phyloP scores from a whole-genome alignment of 78 protist genomes.

The Abeoforma whisleri region DNA sequence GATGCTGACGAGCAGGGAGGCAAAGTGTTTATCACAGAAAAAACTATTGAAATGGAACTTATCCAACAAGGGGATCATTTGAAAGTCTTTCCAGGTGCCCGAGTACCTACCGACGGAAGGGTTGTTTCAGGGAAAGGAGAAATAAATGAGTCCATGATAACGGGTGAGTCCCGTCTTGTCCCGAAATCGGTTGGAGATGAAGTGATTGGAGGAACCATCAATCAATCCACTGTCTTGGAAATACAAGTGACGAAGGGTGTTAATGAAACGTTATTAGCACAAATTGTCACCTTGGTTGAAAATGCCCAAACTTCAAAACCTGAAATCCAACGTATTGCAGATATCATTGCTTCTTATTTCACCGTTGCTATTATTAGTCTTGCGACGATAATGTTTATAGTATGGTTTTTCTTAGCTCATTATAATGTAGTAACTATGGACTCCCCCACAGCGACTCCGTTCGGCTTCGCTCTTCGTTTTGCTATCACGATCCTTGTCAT shows the following conservation, averaged over 20 bases:
- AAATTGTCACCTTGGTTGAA: constrained; percentile 74
- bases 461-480: constrained; percentile 46
- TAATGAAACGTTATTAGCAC: constrained; percentile 62
- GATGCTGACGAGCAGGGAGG: neutral
- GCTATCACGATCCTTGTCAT: constrained; percentile 57
- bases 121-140: constrained; percentile 10
- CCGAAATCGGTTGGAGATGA: constrained; percentile 53
- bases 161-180: constrained; percentile 82
- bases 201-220: constrained; percentile 84
- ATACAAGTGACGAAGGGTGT: constrained; percentile 66
- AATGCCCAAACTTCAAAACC: constrained; percentile 74
- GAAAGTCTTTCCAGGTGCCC: constrained; percentile 33
- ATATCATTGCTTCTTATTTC: constrained; percentile 58
- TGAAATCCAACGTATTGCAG: constrained; percentile 64
- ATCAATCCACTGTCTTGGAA: constrained; percentile 50
- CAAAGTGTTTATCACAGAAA: neutral
- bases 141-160: constrained; percentile 82
- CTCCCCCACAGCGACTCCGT: neutral
- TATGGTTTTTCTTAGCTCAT: constrained; percentile 57
- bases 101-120: constrained; percentile 29
- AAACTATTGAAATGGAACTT: neutral
- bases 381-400: constrained; percentile 58
- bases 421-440: neutral
- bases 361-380: constrained; percentile 74
- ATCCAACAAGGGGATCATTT: neutral